These are phyloP conservation scores for Polyporus tsugae DNA, from an alignment of 1,284 basidiomycete species.

Conservation along the genomic window DNA sequence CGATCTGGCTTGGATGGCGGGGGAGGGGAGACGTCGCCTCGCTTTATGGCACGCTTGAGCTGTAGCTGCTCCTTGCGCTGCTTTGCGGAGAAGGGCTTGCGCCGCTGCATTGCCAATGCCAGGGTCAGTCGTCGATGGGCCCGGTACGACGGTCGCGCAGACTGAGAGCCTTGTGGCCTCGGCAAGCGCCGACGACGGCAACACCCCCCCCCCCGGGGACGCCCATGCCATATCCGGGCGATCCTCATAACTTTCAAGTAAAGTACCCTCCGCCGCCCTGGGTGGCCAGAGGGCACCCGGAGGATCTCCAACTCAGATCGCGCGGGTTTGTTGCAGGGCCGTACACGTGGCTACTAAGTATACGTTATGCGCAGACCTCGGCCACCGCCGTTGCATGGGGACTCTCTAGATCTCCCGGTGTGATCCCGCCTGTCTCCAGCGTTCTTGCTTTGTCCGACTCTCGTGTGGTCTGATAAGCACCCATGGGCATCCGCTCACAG, in stretches of 20 bases:
- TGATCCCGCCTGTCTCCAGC: conserved; percentile 4
- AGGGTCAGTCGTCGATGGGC: background rate
- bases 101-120: conserved; percentile 53
- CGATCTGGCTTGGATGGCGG: conserved; percentile 47
- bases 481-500: background rate
- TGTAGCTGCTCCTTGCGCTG: conserved; percentile 77
- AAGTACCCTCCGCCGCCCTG: background rate
- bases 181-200: no score
- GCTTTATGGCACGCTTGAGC: conserved; percentile 83
- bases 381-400: conserved; percentile 2
- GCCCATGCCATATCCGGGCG: background rate
- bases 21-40: conserved; percentile 66
- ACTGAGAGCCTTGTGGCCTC: background rate
- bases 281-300: background rate
- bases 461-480: conserved; percentile 6
- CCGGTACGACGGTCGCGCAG: background rate
- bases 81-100: conserved; percentile 69
- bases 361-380: background rate
- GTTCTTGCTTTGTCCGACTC: conserved; percentile 6
- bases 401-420: conserved; percentile 1
- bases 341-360: conserved; percentile 4
- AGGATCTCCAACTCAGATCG: background rate
- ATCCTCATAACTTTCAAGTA: background rate
- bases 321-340: conserved; percentile 4
- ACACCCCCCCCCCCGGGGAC: background rate